A percentile compares a stretch with the other conserved stretches of the same genome.
These are phyloP conservation scores for Zelopaecilomyces penicillatus DNA, from an alignment of 2,329 filamentous ascomycete genomes.

Conservation along the genomic window DNA sequence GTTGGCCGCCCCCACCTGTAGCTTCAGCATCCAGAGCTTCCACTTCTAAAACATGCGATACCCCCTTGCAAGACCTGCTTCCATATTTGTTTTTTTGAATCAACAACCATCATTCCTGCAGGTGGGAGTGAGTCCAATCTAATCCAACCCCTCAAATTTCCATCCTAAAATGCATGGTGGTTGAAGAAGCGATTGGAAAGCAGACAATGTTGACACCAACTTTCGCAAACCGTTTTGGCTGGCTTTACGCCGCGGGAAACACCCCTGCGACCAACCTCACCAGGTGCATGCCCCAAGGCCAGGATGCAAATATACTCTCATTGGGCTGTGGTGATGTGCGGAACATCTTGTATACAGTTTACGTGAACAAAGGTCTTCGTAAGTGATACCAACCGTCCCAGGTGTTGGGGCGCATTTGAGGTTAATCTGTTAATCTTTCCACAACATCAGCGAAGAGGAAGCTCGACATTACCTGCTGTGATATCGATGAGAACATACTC, in stretches of 20 bases:
- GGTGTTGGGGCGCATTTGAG: not conserved
- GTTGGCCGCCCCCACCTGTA: not conserved
- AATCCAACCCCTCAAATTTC: not conserved
- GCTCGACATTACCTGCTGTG: slow-evolving; percentile 50
- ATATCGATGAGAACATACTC: slow-evolving; percentile 40
- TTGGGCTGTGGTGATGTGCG: slow-evolving; percentile 50
- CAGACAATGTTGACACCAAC: slow-evolving; percentile 29
- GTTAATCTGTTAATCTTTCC: not conserved
- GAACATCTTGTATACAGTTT: slow-evolving; percentile 47
- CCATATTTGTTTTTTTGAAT: too few species aligned
- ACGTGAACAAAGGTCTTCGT: slow-evolving; percentile 31
- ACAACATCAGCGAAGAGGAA: slow-evolving; percentile 25
- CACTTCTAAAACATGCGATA: not conserved
- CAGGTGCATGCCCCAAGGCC: slow-evolving; percentile 37
- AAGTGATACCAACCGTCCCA: slow-evolving; percentile 10
- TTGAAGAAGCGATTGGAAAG: too few species aligned
- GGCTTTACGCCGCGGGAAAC: slow-evolving; percentile 44
- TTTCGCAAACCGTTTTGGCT: slow-evolving; percentile 21
- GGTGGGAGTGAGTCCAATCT: too few species aligned
- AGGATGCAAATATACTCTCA: slow-evolving; percentile 41
- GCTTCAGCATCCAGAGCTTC: not conserved
- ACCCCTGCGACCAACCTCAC: slow-evolving; percentile 44
- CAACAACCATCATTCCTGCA: too few species aligned
- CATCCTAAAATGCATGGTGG: not conserved
- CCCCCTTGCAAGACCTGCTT: too few species aligned